Base-by-base conservation (phyloP, 306 rosid genomes). In the Ceratonia siliqua region DNA sequence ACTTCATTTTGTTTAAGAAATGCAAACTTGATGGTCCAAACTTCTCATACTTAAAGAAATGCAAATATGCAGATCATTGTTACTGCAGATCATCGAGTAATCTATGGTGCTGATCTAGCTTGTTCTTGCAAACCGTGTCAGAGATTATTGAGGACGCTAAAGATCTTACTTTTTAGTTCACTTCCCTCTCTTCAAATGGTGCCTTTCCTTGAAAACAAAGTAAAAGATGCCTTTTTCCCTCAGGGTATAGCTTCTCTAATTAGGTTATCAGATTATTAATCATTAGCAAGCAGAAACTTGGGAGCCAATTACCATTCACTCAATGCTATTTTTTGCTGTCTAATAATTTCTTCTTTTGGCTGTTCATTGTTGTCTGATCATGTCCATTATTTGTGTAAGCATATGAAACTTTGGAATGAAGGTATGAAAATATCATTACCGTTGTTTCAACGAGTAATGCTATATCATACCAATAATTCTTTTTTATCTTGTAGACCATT, bases 51-150 rank as follows among this genome's bases (percentile, higher is more conserved):
- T 27, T 27, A 56, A 56, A 24, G 15, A 25, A 56, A 24, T 64
- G 54, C 1, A 63, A 39, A 20, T 68, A 24, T 83, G 61, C 89
- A 95, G 99, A 97, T 92, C 65, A 95, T 92, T 83, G 88, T 95
- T 63, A 95, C 99, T 0, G 99, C 99, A n/a, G 99, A 95, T 82
- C 99, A 95, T 81, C 92, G 99, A 15, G 88, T 95, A 62, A 92
- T 95, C 77, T 95, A 95, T 4, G 98, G 99, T 48, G 86, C 98
- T 30, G 97, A 95, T 76, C 87, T 95, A 52, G 98, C 99, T 79
- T 89, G 3, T 95, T 95, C 94, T 89, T 95, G 93, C 94, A 90
- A 87, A 92, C 94, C 36, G 80, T 95, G 78, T 92, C 98, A 50
- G 76, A 82, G 78, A 90, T 92, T 70, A 90, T 95, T 49, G 98